Evolutionary conservation across 768 basidiomycete species (phyloP).

Genomic region (Nevesoporus exiguus): DNA sequence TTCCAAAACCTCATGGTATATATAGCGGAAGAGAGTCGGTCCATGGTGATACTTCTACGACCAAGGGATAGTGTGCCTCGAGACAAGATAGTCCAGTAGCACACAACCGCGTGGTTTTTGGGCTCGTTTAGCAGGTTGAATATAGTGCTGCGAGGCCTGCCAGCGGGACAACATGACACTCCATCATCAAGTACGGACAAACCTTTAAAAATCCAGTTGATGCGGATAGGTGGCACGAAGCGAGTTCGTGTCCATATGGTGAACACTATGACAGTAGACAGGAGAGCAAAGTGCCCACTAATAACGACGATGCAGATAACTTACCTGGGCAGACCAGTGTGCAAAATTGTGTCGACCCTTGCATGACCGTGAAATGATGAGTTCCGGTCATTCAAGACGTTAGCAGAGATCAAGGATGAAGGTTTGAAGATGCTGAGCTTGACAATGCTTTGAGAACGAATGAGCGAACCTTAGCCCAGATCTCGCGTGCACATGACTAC

Average conservation of each 20-base stretch:
- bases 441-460: background rate
- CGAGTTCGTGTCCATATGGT: background rate
- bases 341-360: background rate
- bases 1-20: conserved; percentile 6
- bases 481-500: too few species aligned
- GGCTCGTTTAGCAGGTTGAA: background rate
- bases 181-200: background rate
- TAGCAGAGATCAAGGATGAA: background rate
- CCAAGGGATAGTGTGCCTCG: too few species aligned
- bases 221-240: background rate
- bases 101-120: background rate
- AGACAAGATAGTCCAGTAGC: too few species aligned
- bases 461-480: background rate
- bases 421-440: too few species aligned
- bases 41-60: background rate
- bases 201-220: background rate
- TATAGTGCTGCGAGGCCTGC: background rate
- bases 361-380: background rate
- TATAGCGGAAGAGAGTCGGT: conserved; percentile 8
- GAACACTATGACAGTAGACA: background rate
- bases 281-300: background rate
- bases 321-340: background rate
- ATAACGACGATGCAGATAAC: background rate
- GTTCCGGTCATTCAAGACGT: background rate
- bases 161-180: background rate